These are phyloP conservation scores for Metarhizium robertsii DNA, from an alignment of 2,329 filamentous ascomycete genomes.

Conservation along the genomic window DNA sequence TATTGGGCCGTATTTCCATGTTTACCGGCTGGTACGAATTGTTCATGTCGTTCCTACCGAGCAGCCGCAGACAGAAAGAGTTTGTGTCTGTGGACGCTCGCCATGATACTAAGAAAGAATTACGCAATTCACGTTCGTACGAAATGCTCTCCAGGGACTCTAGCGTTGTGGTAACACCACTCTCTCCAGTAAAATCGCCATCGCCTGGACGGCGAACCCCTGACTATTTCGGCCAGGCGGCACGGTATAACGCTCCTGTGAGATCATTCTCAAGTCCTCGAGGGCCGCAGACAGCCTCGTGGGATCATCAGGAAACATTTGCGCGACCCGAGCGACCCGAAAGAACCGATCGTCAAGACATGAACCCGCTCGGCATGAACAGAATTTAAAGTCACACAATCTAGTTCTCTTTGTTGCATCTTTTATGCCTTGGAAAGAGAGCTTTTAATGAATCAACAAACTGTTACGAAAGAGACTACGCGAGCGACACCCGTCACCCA, in stretches of 20 bases:
- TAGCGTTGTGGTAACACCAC: constrained; percentile 44
- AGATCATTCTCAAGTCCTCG: constrained; percentile 48
- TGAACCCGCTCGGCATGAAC: constrained; percentile 50
- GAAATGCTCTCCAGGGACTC: constrained; percentile 65
- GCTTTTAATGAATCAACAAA: no score
- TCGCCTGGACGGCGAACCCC: constrained; percentile 35
- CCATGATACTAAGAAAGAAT: constrained; percentile 49
- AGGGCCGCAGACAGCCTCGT: constrained; percentile 31
- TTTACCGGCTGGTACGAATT: constrained; percentile 72
- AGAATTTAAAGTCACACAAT: constrained; percentile 23
- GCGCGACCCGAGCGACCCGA: constrained; percentile 14
- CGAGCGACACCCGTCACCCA: background rate
- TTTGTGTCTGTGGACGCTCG: constrained; percentile 84
- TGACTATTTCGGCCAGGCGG: constrained; percentile 47
- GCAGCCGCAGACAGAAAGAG: constrained; percentile 55
- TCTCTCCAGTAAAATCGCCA: constrained; percentile 28
- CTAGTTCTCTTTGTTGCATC: no score
- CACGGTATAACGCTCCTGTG: constrained; percentile 43
- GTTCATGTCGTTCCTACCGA: constrained; percentile 29
- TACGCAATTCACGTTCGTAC: constrained; percentile 48
- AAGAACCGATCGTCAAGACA: constrained; percentile 23
- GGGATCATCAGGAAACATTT: constrained; percentile 34
- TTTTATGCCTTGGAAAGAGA: no score
- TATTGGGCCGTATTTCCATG: constrained; percentile 80
- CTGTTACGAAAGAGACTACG: background rate